These are phyloP conservation scores for Xylaria intraflava DNA, from an alignment of 495 filamentous ascomycete genomes.

Conservation along the genomic window DNA sequence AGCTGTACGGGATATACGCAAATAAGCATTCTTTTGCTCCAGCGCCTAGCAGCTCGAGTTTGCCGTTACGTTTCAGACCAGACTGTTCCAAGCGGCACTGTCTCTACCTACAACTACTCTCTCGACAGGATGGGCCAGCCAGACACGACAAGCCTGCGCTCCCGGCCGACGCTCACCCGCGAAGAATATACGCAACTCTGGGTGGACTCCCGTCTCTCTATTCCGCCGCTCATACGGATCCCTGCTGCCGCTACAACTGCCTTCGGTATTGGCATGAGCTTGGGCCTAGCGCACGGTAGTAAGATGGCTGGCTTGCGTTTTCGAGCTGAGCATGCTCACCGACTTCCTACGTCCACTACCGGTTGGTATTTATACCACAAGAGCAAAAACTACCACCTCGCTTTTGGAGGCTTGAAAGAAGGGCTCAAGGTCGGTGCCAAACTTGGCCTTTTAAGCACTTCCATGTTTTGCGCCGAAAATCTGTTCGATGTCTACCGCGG, in stretches of 20 bases:
- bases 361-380: constrained; percentile 99
- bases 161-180: constrained; percentile 15
- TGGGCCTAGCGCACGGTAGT: constrained; percentile 69
- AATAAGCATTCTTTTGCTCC: no score
- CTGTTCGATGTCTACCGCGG: constrained; percentile 71
- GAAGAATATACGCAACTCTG: constrained; percentile 24
- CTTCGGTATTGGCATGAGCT: constrained; percentile 55
- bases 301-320: constrained; percentile 70
- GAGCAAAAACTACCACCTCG: constrained; percentile 83
- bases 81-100: no score
- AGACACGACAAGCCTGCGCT: constrained; percentile 4
- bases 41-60: no score
- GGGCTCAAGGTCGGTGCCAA: constrained; percentile 70
- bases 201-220: constrained; percentile 54
- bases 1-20: no score
- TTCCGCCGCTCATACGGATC: constrained; percentile 52
- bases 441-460: constrained; percentile 56
- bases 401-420: constrained; percentile 66
- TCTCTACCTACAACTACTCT: background rate
- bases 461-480: constrained; percentile 74
- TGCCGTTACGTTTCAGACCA: no score
- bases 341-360: constrained; percentile 67
- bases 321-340: constrained; percentile 91
- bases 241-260: constrained; percentile 52
- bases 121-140: constrained; percentile 7